Percentiles rank a stretch among this genome's conserved stretches.
These are phyloP conservation scores for Linum usitatissimum DNA, from an alignment of 345 rosid species.

Conservation along the genomic window DNA sequence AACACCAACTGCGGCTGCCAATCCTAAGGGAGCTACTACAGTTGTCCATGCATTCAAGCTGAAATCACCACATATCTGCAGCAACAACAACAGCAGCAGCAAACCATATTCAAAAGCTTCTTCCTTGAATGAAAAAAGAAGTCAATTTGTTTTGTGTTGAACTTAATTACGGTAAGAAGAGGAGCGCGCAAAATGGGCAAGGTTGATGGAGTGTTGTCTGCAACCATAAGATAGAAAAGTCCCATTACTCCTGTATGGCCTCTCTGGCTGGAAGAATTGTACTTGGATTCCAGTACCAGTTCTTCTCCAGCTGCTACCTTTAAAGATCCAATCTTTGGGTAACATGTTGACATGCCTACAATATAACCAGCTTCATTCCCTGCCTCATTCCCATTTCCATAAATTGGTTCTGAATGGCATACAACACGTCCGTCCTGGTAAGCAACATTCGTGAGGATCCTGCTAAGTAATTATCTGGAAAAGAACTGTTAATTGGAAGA, in stretches of 20 bases:
- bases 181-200: slow-evolving; percentile 5
- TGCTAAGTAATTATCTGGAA: neutral
- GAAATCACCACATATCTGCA: neutral
- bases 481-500: neutral
- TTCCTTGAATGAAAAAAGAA: neutral
- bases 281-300: slow-evolving; percentile 52
- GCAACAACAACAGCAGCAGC: neutral
- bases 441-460: too few species aligned
- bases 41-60: neutral
- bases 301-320: slow-evolving; percentile 50
- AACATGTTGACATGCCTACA: slow-evolving; percentile 90
- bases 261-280: slow-evolving; percentile 25
- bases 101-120: neutral
- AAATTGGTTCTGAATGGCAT: slow-evolving; percentile 47
- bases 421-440: slow-evolving; percentile 49
- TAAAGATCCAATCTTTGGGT: slow-evolving; percentile 54
- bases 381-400: slow-evolving; percentile 62
- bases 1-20: neutral
- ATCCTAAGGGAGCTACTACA: neutral
- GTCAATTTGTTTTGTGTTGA: neutral
- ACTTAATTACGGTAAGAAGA: slow-evolving; percentile 23
- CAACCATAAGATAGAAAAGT: slow-evolving; percentile 57
- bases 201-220: slow-evolving; percentile 35
- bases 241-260: slow-evolving; percentile 85
- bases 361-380: slow-evolving; percentile 86